Evolutionary conservation across 1,284 basidiomycete genomes (phyloP), one percentile per base, ranked within the genome.

Genomic region (Bjerkandera adusta): DNA sequence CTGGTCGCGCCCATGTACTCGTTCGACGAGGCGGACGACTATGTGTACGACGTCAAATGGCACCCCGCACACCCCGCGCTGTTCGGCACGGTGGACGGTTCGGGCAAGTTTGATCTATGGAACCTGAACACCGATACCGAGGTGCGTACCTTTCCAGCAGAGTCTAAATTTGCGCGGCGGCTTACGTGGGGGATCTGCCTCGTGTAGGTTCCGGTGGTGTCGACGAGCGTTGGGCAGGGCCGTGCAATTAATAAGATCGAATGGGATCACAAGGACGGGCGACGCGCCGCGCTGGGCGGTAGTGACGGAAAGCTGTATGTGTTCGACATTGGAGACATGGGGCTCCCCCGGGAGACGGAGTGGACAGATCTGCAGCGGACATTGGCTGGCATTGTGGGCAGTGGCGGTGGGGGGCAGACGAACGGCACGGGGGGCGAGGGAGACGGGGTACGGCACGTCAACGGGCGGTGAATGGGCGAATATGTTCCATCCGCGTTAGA

Each of bases 11-110:
- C 95, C 1, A 57, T 97, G 15, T 89, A 94, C 64, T 92, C 89
- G 35, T 97, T 97, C 58, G 95, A 99, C 57, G 95, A 97, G 66
- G 87, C 92, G 10, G 92, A 93, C 64, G 96, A 99, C 65, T 98
- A 98, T 63, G 92, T 99, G n/a, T 98, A 97, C 68, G 96, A 98
- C 68, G 94, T 94, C 40, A 89, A 86, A 62, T 99, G 97, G 97
- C 95, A 98, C 65, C 93, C 95, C 1, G 73, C 81, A 21, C 95
- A 99, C 65, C 97, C 97, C 3, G 92, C 94, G 0, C 52, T 97
- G 35, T 99, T 99, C 64, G 96, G 89, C 12, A 85, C 83, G 3
- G 97, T 93, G 1, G 95, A 99, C 65, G 97, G 94, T 0, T 87
- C 88, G 2, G 97, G 96, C 26, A 88, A 87, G 61, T 94, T 99